Conservation (phyloP, 768 basidiomycete genomes). For the Sporobolomyces phaffii region DNA sequence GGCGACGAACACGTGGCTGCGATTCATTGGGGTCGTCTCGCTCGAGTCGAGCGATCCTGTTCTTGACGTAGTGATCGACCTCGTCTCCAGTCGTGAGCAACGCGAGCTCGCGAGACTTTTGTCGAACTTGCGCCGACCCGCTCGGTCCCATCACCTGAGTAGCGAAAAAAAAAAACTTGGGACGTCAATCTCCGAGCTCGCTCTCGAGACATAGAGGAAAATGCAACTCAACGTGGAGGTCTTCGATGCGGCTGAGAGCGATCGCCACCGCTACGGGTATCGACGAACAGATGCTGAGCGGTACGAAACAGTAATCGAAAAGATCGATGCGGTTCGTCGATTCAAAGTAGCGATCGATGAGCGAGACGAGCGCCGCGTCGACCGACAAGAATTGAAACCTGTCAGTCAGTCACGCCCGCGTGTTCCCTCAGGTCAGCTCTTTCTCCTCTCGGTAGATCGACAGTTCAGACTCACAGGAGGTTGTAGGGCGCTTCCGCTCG, state of each 20-base stretch:
- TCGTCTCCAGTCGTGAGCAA: background rate
- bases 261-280: background rate
- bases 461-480: constrained; percentile 5
- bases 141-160: background rate
- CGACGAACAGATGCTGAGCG: background rate
- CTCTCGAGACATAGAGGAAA: background rate
- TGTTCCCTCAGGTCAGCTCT: too few species aligned
- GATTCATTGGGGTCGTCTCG: too few species aligned
- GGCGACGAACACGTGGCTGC: too few species aligned
- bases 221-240: constrained; percentile 1
- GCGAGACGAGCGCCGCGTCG: background rate
- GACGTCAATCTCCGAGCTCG: background rate
- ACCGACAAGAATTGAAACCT: constrained; percentile 7
- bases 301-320: constrained; percentile 2
- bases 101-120: background rate
- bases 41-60: background rate
- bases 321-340: constrained; percentile 8
- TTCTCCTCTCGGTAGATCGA: too few species aligned
- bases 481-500: constrained; percentile 16
- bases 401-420: too few species aligned
- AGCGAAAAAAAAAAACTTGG: background rate
- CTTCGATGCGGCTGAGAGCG: background rate
- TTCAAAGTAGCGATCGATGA: background rate
- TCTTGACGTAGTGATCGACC: background rate
- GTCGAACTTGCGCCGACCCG: background rate